Conservation (phyloP, 495 filamentous ascomycete genomes). For the Penicillium alfredii region DNA sequence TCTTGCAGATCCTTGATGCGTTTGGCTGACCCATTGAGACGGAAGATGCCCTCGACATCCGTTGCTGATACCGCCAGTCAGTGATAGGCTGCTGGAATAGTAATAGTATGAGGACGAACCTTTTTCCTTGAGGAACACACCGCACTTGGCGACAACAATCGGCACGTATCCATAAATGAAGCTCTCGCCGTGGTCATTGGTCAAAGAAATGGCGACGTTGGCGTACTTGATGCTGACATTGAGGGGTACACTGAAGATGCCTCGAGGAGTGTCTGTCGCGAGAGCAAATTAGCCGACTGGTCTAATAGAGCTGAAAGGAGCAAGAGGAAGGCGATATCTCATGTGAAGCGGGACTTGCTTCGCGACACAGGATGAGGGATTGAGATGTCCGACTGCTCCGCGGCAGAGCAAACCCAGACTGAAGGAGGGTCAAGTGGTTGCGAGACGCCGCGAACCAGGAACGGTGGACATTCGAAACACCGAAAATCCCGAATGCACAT, state of each 20-base stretch:
- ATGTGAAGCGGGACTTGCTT: no score
- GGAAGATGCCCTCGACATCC: conserved; percentile 95
- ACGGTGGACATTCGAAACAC: not conserved
- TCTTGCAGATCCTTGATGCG: conserved; percentile 93
- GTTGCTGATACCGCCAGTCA: conserved; percentile 69
- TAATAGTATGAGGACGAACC: no score
- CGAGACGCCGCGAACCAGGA: conserved; percentile 6
- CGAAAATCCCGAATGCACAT: no score
- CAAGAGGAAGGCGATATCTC: not conserved
- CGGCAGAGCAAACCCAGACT: no score
- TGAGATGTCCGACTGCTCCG: no score
- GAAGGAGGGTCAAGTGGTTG: no score
- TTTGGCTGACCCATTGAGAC: conserved; percentile 92
- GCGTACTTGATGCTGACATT: conserved; percentile 94
- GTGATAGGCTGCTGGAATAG: no score
- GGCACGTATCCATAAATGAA: conserved; percentile 99
- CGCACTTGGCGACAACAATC: conserved; percentile 97
- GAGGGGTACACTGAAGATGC: conserved; percentile 93
- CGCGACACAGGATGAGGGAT: no score
- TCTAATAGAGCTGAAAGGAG: no score
- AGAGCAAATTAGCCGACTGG: conserved; percentile 3
- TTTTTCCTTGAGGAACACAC: conserved; percentile 97
- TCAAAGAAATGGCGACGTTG: conserved; percentile 95
- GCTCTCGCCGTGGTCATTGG: conserved; percentile 82
- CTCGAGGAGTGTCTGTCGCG: conserved; percentile 34